Conservation (phyloP, 1,284 basidiomycete genomes). For the Erythrobasidium hasegawianum region DNA sequence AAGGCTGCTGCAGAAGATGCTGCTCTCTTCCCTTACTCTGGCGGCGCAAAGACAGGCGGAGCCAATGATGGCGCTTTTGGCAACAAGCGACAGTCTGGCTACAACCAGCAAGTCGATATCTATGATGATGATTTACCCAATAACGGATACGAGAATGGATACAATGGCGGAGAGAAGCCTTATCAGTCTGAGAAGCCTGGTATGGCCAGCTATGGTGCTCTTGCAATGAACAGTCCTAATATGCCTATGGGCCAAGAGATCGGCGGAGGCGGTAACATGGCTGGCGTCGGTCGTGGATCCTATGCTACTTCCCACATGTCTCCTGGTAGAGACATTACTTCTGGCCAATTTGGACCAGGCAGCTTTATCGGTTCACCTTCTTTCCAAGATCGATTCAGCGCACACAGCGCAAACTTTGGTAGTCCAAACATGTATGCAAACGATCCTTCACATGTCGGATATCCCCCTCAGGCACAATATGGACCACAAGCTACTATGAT, state of each 20-base stretch:
- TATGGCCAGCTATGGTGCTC: slow-evolving; percentile 10
- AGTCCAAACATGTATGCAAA: too few relatives aligned
- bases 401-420: too few relatives aligned
- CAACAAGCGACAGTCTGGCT: slow-evolving; percentile 12
- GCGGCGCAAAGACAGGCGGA: slow-evolving; percentile 1
- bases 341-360: too few relatives aligned
- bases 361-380: too few relatives aligned
- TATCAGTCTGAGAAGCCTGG: slow-evolving; percentile 6
- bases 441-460: background rate
- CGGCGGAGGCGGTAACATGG: background rate
- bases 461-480: background rate
- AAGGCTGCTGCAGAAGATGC: slow-evolving; percentile 1
- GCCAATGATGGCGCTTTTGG: background rate
- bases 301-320: background rate
- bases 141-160: background rate
- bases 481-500: slow-evolving; percentile 1
- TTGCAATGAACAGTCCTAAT: slow-evolving; percentile 11
- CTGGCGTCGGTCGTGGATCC: background rate
- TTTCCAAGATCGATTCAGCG: too few relatives aligned
- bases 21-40: slow-evolving; percentile 12
- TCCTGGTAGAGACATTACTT: too few relatives aligned
- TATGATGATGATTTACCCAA: slow-evolving; percentile 21
- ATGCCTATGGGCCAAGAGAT: background rate
- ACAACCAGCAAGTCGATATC: slow-evolving; percentile 26
- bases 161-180: slow-evolving; percentile 9